Base-by-base conservation (phyloP, 129 eudicot species). In the Deinandra increscens region DNA sequence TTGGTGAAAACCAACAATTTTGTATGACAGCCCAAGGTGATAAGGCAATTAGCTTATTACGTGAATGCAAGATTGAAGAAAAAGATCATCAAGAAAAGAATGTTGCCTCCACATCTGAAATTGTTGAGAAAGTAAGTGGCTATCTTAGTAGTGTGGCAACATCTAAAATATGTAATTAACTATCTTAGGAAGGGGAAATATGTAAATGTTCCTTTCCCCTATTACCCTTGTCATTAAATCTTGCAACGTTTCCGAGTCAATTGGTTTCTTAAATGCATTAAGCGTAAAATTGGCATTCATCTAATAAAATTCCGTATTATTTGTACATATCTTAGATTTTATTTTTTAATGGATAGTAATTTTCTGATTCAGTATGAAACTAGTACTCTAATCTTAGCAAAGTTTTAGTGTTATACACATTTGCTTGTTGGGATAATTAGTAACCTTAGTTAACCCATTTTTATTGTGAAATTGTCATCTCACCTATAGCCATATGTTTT, bases 21-120 rank as follows among this genome's bases (percentile, higher is more conserved):
- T 89, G 93, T 82, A 64, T 82, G 29, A 84, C 89, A 72, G 76
- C 83, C 75, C 82, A 75, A 9, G 84, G 82, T 75, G 71, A 67
- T 9, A 17, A 80, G 15, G 29, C 33, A 48, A 36, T 51, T 23
- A 31, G 61, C 46, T 50, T 49, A 48, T 54, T 26, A 42, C 72
- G 72, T 76, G 71, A 66, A 38, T 10, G 82, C 43, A 67, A 23
- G 39, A 23, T 48, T 59, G 75, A 75, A 84, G 58, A 50, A 60
- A 80, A 51, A 64, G 34, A 50, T 53, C 72, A 64, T 36, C 70
- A 72, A 69, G 81, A 44, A 64, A 73, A 53, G 51, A 74, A 66
- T 49, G 60, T 15, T 65, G 71, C 64, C 66, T 68, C 68, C 4
- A 56, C 37, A 56, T 48, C 84, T 14, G 68, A 66, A 72, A 37